These are phyloP conservation scores for Podaxis pistillaris DNA, from an alignment of 768 basidiomycete genomes.

Conservation along the genomic window DNA sequence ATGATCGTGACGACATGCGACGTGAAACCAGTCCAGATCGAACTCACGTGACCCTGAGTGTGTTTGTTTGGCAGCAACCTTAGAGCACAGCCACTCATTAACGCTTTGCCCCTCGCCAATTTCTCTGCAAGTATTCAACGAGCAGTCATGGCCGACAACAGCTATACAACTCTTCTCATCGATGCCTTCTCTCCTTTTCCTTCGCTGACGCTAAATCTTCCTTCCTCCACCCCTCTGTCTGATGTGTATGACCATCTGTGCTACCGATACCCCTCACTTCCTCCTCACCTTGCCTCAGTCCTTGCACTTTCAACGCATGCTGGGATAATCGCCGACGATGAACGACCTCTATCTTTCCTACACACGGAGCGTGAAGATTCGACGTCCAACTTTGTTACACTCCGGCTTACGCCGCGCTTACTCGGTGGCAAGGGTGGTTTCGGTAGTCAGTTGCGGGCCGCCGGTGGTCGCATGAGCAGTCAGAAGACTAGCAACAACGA, in stretches of 20 bases:
- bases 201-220: slow-evolving; percentile 31
- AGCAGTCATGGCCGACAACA: slow-evolving; percentile 17
- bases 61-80: background rate
- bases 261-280: slow-evolving; percentile 34
- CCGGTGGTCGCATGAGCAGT: slow-evolving; percentile 96
- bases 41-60: background rate
- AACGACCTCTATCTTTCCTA: slow-evolving; percentile 24
- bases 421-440: slow-evolving; percentile 97
- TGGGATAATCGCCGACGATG: slow-evolving; percentile 29
- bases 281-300: slow-evolving; percentile 26
- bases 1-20: background rate
- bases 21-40: background rate
- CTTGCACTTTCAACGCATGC: slow-evolving; percentile 38
- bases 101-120: background rate
- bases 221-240: slow-evolving; percentile 26
- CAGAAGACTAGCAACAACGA: slow-evolving; percentile 96
- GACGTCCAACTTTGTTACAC: slow-evolving; percentile 44
- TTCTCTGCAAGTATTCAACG: background rate
- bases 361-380: slow-evolving; percentile 21
- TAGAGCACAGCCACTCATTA: background rate
- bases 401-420: slow-evolving; percentile 74
- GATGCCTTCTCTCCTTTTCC: slow-evolving; percentile 39
- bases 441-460: slow-evolving; percentile 93
- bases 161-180: slow-evolving; percentile 33
- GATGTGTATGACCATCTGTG: slow-evolving; percentile 32